Evolutionary conservation across 768 basidiomycete genomes (phyloP).

Genomic region (Lactifluus piperatus): DNA sequence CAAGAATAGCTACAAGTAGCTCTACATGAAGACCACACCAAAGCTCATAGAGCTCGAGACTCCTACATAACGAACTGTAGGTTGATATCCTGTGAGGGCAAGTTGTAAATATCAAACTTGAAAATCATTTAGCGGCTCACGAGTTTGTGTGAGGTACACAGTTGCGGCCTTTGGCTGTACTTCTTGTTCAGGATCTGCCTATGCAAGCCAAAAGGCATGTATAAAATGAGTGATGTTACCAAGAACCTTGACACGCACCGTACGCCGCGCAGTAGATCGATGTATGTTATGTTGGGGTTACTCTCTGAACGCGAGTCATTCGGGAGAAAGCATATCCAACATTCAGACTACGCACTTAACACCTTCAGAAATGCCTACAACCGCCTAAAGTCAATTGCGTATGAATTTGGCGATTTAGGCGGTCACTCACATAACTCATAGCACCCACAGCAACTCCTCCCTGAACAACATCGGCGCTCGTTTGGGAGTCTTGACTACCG

Average conservation of each 20-base stretch:
- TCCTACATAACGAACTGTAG: background rate
- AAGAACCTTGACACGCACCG: conserved; percentile 3
- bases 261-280: conserved; percentile 9
- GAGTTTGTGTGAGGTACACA: conserved; percentile 65
- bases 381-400: background rate
- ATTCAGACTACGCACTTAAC: conserved; percentile 34
- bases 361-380: conserved; percentile 48
- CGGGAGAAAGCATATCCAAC: background rate
- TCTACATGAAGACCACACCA: no score
- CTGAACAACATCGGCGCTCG: conserved; percentile 70
- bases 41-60: no score
- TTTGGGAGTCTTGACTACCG: conserved; percentile 74
- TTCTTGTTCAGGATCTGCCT: conserved; percentile 48
- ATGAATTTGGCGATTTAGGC: background rate
- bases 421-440: conserved; percentile 67
- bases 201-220: background rate
- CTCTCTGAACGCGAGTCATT: conserved; percentile 2
- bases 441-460: conserved; percentile 62
- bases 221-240: no score
- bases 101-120: background rate
- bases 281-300: conserved; percentile 32
- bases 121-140: conserved; percentile 28
- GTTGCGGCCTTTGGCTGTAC: conserved; percentile 63
- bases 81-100: background rate
- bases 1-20: no score